A percentile compares a stretch with the other conserved stretches of the same genome.
phyloP scores from a whole-genome alignment of 2,329 filamentous ascomycete species.

The Aspergillus puulaauensis region DNA sequence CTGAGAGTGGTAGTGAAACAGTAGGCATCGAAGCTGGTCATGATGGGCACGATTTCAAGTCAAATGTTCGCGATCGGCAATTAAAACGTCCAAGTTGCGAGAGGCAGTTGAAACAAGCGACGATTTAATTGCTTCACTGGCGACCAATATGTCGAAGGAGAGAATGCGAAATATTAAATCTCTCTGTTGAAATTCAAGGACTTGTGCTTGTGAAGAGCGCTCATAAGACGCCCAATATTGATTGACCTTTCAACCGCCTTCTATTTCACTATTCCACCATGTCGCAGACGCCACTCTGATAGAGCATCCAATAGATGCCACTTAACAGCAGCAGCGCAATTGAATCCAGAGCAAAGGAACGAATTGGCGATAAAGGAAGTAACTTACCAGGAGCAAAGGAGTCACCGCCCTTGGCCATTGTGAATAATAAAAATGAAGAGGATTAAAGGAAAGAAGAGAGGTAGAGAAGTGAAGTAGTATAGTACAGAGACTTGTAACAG shows the following conservation, averaged over 20 bases:
- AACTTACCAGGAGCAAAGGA: conserved; percentile 47
- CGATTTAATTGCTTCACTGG: not conserved
- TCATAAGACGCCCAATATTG: not conserved
- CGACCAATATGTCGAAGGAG: not conserved
- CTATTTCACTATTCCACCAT: not conserved
- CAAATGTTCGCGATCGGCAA: not conserved
- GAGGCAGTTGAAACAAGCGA: not conserved
- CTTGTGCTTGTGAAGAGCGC: not conserved
- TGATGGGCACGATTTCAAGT: conserved; percentile 6
- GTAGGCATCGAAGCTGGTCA: conserved; percentile 27
- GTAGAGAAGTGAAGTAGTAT: conserved; percentile 25
- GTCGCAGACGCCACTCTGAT: not conserved
- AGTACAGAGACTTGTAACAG: conserved; percentile 19
- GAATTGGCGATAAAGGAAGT: conserved; percentile 1
- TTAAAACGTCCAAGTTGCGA: not conserved
- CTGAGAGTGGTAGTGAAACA: conserved; percentile 23
- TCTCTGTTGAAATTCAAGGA: not conserved
- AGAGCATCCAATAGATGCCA: not conserved
- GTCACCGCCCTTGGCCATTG: conserved; percentile 45
- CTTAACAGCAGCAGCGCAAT: not conserved
- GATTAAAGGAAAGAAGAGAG: conserved; percentile 13
- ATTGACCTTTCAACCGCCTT: not conserved
- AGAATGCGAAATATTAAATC: not conserved
- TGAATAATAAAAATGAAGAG: conserved; percentile 28
- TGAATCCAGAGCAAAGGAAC: not conserved